Evolutionary conservation across 495 filamentous ascomycete species (phyloP), one percentile per base, ranked within the genome.

Genomic region (Penicillium bovifimosum): DNA sequence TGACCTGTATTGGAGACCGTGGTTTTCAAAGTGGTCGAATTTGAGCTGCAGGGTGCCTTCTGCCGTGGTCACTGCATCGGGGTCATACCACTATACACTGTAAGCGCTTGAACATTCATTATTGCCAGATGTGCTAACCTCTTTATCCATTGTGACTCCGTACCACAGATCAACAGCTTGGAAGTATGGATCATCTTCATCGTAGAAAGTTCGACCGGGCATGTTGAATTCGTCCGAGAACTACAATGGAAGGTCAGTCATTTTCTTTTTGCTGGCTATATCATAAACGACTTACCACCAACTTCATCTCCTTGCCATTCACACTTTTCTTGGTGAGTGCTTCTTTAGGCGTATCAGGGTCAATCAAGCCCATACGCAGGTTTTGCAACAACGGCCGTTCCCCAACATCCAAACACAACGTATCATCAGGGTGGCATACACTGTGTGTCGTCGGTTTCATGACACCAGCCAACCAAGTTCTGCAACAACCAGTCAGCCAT

Each of bases 211-310:
- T 41, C 87, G 76, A 9, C 85, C 84, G 41, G 81, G 77, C 13
- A 64, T 79, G 53, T 88, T 87, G 62, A 91, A 91, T 56, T 90
- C 87, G 52, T 91, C 87, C 2, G 87, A 90, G 56, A 88, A 91
- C 80, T 84, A 47, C 4, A 56, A 38, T 38, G 13, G 3, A n/a
- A 44, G 7, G 29, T 61, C 11, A 59, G 33, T 20, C 6, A 29
- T 2, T 27, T n/a, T 27, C 28, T 1, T 11, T 11, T 42, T 11
- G 27, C 4, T 24, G 14, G 3, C 7, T 9, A 11, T 1, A n/a
- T 17, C 17, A 9, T 2, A 2, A 31, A 24, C 11, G 14, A 75
- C 76, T 60, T 44, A 86, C 80, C 56, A 90, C 85, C 27, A 91
- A 67, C 43, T 81, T 79, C 67, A 81, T 76, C 32, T 75, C 80